These are phyloP conservation scores for Hygrophila difformis DNA, from an alignment of 257 asterid species.

Conservation along the genomic window DNA sequence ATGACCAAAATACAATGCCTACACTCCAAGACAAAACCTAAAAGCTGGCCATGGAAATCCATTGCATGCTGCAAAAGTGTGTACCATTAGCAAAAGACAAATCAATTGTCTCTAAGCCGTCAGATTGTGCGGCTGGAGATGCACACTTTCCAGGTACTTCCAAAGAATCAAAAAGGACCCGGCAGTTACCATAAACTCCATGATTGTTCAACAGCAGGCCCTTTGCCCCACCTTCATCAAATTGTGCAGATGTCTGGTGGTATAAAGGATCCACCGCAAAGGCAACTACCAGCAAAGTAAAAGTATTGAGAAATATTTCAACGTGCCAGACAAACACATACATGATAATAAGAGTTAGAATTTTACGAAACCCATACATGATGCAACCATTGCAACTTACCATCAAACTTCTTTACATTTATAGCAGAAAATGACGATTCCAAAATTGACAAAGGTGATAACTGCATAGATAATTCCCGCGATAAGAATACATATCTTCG, in stretches of 20 bases:
- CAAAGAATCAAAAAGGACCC: slow-evolving; percentile 80
- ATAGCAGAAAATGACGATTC: slow-evolving; percentile 80
- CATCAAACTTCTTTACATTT: slow-evolving; percentile 88
- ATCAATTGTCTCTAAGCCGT: slow-evolving; percentile 45
- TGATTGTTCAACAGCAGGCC: slow-evolving; percentile 90
- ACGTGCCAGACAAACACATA: not conserved
- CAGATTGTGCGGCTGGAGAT: slow-evolving; percentile 27
- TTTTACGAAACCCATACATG: not conserved
- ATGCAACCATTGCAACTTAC: slow-evolving; percentile 32
- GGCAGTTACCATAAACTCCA: slow-evolving; percentile 82
- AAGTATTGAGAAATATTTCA: slow-evolving; percentile 8
- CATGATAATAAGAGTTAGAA: not conserved
- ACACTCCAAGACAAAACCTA: slow-evolving; percentile 6
- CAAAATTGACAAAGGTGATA: slow-evolving; percentile 78
- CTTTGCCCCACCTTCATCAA: slow-evolving; percentile 98
- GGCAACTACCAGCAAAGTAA: slow-evolving; percentile 41
- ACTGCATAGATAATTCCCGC: slow-evolving; percentile 43
- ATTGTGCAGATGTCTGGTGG: slow-evolving; percentile 96
- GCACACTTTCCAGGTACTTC: slow-evolving; percentile 82
- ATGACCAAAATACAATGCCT: not conserved
- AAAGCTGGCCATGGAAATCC: not conserved
- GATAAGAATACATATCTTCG: not conserved
- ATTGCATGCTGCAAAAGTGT: slow-evolving; percentile 15
- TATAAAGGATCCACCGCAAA: slow-evolving; percentile 97
- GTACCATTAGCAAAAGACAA: slow-evolving; percentile 78